phyloP scores from a whole-genome alignment of 164 flowering plant species.

The Nymphaea thermarum region DNA sequence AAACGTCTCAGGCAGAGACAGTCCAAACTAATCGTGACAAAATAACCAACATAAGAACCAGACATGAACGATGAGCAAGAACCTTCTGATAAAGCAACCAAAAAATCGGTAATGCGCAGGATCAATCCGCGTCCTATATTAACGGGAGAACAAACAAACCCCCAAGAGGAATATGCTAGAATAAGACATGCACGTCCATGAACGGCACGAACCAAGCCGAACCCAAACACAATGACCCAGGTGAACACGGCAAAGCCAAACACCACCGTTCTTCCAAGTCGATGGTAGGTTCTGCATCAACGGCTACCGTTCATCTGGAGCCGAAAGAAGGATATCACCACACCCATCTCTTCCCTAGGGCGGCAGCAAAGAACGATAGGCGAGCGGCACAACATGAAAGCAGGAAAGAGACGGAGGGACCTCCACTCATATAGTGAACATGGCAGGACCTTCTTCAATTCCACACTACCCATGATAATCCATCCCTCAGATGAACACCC shows the following conservation, averaged over 20 bases:
- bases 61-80: too few relatives aligned
- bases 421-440: too few relatives aligned
- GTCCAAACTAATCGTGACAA: too few relatives aligned
- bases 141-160: neutral
- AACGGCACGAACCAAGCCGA: neutral
- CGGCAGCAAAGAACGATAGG: too few relatives aligned
- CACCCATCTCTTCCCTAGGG: too few relatives aligned
- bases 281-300: neutral
- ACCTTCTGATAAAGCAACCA: neutral
- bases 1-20: too few relatives aligned
- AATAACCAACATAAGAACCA: too few relatives aligned
- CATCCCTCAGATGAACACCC: too few relatives aligned
- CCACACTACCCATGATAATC: too few relatives aligned
- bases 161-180: neutral
- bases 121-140: neutral
- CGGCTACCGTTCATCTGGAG: neutral
- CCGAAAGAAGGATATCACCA: neutral
- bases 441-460: too few relatives aligned
- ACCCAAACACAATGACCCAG: neutral
- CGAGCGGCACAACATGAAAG: too few relatives aligned
- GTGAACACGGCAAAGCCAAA: neutral
- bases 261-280: neutral
- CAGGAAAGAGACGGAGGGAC: too few relatives aligned
- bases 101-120: neutral
- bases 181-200: neutral